Evolutionary conservation across 2,329 filamentous ascomycete genomes (phyloP).

Genomic region (Huntiella moniliformis): DNA sequence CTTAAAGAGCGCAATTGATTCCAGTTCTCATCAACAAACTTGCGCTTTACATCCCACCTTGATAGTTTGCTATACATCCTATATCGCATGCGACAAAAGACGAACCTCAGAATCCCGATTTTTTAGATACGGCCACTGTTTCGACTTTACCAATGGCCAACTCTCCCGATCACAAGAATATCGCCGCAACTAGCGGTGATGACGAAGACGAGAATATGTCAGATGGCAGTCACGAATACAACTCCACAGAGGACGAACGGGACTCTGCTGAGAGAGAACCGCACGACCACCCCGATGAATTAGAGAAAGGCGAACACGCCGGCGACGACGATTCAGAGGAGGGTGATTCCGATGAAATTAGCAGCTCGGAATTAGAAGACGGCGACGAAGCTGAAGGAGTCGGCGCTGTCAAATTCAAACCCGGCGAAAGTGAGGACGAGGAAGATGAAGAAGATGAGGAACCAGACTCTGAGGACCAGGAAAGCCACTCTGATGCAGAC

Average conservation of each 20-base stretch:
- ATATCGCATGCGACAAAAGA: conserved; percentile 25
- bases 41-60: neutral
- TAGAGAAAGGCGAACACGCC: conserved; percentile 17
- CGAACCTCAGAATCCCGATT: conserved; percentile 34
- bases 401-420: conserved; percentile 6
- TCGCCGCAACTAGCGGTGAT: conserved; percentile 13
- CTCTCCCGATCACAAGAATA: neutral
- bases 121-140: conserved; percentile 23
- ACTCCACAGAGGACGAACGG: conserved; percentile 25
- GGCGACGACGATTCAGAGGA: conserved; percentile 19
- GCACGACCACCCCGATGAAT: conserved; percentile 18
- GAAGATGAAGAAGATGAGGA: conserved; percentile 22
- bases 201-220: conserved; percentile 14
- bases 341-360: conserved; percentile 14
- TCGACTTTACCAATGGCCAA: neutral
- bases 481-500: conserved; percentile 22
- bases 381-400: conserved; percentile 6
- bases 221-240: conserved; percentile 7
- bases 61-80: neutral
- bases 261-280: conserved; percentile 27
- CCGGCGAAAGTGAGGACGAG: conserved; percentile 19
- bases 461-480: conserved; percentile 16
- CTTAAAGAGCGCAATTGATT: neutral
- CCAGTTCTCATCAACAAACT: neutral
- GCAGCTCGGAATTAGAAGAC: conserved; percentile 13